Evolutionary conservation across 306 rosid species (phyloP).

Genomic region (Trichosanthes cucumerina): DNA sequence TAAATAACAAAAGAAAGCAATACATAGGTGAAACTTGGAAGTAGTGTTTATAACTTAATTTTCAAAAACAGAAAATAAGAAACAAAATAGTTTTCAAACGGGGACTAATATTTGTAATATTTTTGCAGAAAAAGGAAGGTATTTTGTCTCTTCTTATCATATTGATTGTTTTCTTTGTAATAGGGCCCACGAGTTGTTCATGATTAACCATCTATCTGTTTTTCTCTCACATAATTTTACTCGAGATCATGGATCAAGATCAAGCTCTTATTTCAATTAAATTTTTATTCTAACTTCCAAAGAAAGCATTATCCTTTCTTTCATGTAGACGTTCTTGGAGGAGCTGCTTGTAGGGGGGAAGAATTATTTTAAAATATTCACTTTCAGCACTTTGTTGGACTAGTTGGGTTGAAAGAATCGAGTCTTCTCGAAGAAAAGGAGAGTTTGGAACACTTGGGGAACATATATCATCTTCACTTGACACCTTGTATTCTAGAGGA

Average conservation of each 20-base stretch:
- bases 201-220: background rate
- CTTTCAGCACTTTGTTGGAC: background rate
- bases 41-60: background rate
- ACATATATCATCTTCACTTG: background rate
- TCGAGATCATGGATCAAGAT: background rate
- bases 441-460: background rate
- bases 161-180: background rate
- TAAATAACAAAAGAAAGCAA: background rate
- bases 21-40: background rate
- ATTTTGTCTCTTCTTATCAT: background rate
- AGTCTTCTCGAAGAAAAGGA: background rate
- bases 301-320: background rate
- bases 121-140: background rate
- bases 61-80: background rate
- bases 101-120: background rate
- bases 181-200: background rate
- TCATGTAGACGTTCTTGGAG: background rate
- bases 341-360: background rate
- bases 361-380: background rate
- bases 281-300: background rate
- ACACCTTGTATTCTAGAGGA: background rate
- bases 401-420: background rate
- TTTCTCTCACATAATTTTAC: background rate
- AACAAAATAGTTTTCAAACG: background rate
- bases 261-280: background rate